phyloP scores from a whole-genome alignment of 1,284 basidiomycete genomes.

The Cutaneotrichosporon cavernicola region DNA sequence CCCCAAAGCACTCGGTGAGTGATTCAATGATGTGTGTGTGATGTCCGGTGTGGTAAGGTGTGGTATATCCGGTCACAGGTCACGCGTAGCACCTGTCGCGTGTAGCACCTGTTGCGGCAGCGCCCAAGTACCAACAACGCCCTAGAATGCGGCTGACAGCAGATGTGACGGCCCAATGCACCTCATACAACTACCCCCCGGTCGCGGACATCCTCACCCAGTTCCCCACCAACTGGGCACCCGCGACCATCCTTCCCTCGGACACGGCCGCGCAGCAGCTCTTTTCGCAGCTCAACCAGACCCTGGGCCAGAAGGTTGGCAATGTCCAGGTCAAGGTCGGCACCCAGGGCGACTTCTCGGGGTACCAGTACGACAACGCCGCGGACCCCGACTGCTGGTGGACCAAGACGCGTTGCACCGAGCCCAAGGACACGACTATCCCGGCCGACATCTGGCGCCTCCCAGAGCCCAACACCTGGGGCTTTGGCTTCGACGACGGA shows the following conservation, averaged over 20 bases:
- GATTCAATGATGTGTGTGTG: too few relatives aligned
- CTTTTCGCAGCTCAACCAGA: constrained; percentile 42
- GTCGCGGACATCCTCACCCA: constrained; percentile 30
- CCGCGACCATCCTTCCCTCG: constrained; percentile 48
- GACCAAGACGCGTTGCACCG: constrained; percentile 49
- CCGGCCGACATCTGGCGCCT: constrained; percentile 50
- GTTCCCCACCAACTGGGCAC: constrained; percentile 50
- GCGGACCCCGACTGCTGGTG: constrained; percentile 45
- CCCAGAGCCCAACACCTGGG: constrained; percentile 58
- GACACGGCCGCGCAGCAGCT: constrained; percentile 51
- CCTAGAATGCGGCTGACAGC: constrained; percentile 3
- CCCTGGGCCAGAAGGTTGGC: constrained; percentile 11
- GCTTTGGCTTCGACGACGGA: constrained; percentile 58
- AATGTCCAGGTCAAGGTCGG: constrained; percentile 12
- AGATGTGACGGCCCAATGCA: constrained; percentile 31
- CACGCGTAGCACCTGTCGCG: not conserved
- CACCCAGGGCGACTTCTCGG: constrained; percentile 11
- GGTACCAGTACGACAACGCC: not conserved
- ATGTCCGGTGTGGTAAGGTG: too few relatives aligned
- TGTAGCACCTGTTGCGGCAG: too few relatives aligned
- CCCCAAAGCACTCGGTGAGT: constrained; percentile 6
- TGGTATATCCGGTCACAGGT: too few relatives aligned
- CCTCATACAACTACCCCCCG: constrained; percentile 44
- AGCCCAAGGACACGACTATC: constrained; percentile 38
- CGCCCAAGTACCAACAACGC: not conserved